Conservation (phyloP, 2,329 filamentous ascomycete genomes). For the Phoma sp. region DNA sequence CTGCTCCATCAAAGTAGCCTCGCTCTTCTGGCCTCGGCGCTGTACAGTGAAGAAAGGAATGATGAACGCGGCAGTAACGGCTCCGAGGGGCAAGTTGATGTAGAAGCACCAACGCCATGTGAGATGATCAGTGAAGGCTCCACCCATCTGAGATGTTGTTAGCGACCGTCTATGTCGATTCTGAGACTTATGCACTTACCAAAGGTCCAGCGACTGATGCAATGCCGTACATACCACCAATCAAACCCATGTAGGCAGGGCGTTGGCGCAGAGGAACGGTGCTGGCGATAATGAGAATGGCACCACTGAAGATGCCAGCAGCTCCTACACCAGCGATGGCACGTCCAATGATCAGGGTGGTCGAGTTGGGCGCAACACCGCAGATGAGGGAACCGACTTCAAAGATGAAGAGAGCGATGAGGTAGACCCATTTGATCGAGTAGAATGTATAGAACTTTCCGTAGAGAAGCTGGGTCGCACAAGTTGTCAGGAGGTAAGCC, state of each 20-base stretch:
- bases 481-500: slow-evolving; percentile 51
- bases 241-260: slow-evolving; percentile 56
- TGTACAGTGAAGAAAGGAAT: slow-evolving; percentile 48
- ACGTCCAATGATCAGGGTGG: slow-evolving; percentile 58
- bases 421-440: slow-evolving; percentile 55
- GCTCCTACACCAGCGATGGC: slow-evolving; percentile 58
- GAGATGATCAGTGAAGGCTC: slow-evolving; percentile 53
- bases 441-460: slow-evolving; percentile 56
- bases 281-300: slow-evolving; percentile 54
- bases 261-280: slow-evolving; percentile 54
- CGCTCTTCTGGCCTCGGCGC: slow-evolving; percentile 41
- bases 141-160: slow-evolving; percentile 48
- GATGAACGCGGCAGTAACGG: slow-evolving; percentile 50
- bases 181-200: slow-evolving; percentile 23
- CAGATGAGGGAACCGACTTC: slow-evolving; percentile 60
- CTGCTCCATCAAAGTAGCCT: slow-evolving; percentile 46
- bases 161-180: slow-evolving; percentile 20
- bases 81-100: slow-evolving; percentile 59
- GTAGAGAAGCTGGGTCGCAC: slow-evolving; percentile 49
- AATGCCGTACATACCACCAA: slow-evolving; percentile 58
- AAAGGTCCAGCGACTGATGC: slow-evolving; percentile 57
- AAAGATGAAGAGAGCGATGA: slow-evolving; percentile 55
- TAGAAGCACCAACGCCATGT: slow-evolving; percentile 56
- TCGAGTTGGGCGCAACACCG: slow-evolving; percentile 57
- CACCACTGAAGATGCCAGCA: slow-evolving; percentile 58